Evolutionary conservation across 106 monocot species (phyloP).

Genomic region (Chionographis japonica): DNA sequence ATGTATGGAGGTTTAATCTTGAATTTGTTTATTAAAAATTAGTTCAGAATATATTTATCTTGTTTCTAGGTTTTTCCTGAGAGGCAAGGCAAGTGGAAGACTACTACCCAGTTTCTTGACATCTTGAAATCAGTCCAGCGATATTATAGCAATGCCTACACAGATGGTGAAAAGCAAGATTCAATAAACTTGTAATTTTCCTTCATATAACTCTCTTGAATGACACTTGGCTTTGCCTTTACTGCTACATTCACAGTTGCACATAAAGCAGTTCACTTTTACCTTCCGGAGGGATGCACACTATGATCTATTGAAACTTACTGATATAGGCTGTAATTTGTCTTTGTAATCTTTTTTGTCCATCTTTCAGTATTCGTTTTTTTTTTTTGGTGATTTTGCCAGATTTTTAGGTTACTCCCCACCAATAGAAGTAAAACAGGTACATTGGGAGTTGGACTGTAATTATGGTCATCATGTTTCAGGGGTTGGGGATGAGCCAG

Average conservation of each 20-base stretch:
- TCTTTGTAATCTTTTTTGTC: too few species aligned
- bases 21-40: not conserved
- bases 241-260: not conserved
- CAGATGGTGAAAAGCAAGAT: constrained; percentile 99
- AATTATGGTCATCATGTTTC: constrained; percentile 98
- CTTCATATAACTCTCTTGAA: not conserved
- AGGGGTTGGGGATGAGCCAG: constrained; percentile 53
- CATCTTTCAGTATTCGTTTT: not conserved
- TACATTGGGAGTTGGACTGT: constrained; percentile 93
- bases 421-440: constrained; percentile 95
- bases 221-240: not conserved
- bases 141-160: constrained; percentile 97
- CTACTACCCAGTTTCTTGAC: constrained; percentile 96
- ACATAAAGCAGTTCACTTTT: too few species aligned
- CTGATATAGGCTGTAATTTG: too few species aligned
- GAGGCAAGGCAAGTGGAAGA: constrained; percentile 99
- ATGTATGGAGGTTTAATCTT: too few species aligned
- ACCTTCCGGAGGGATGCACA: too few species aligned
- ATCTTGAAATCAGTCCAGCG: constrained; percentile 90
- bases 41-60: constrained; percentile 4
- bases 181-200: constrained; percentile 82
- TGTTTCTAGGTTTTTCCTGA: constrained; percentile 85
- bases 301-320: too few species aligned
- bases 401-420: constrained; percentile 97
- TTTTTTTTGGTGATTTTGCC: constrained; percentile 14